These are phyloP conservation scores for Lichtheimia ornata DNA, from an alignment of 371 early-diverging fungal species.

Conservation along the genomic window DNA sequence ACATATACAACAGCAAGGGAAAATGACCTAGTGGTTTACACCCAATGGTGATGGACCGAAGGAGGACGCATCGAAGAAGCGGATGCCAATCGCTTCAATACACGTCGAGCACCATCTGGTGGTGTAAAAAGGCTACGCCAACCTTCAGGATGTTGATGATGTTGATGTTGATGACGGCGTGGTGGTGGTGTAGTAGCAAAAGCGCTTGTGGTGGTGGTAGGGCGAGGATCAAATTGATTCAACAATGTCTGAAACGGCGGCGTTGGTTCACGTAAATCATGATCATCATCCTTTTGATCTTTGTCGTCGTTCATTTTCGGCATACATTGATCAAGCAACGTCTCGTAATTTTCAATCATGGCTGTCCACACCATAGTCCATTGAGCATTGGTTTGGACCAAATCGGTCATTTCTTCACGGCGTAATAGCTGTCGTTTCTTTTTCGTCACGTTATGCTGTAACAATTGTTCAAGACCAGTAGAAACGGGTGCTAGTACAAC, in stretches of 20 bases:
- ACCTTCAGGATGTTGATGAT: conserved; percentile 4
- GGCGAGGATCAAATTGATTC: conserved; percentile 8
- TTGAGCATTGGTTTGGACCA: conserved; percentile 33
- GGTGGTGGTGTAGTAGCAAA: background rate
- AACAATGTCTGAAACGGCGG: conserved; percentile 8
- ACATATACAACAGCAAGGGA: no score
- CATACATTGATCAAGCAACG: conserved; percentile 11
- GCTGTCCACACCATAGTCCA: conserved; percentile 45
- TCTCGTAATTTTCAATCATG: conserved; percentile 43
- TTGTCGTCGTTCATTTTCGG: background rate
- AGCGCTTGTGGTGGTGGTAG: background rate
- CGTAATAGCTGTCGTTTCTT: background rate
- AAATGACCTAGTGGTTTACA: no score
- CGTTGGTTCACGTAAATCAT: background rate
- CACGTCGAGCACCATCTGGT: conserved; percentile 9
- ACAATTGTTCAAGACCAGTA: conserved; percentile 37
- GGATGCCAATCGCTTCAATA: conserved; percentile 16
- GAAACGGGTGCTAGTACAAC: conserved; percentile 48
- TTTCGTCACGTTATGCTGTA: background rate
- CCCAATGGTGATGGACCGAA: conserved; percentile 8
- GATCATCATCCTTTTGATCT: conserved; percentile 9
- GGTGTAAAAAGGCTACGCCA: conserved; percentile 10
- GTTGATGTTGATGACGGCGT: background rate
- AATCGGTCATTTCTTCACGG: conserved; percentile 17
- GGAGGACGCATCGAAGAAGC: conserved; percentile 16